Evolutionary conservation across 768 basidiomycete species (phyloP).

Genomic region (Boletus sp.): DNA sequence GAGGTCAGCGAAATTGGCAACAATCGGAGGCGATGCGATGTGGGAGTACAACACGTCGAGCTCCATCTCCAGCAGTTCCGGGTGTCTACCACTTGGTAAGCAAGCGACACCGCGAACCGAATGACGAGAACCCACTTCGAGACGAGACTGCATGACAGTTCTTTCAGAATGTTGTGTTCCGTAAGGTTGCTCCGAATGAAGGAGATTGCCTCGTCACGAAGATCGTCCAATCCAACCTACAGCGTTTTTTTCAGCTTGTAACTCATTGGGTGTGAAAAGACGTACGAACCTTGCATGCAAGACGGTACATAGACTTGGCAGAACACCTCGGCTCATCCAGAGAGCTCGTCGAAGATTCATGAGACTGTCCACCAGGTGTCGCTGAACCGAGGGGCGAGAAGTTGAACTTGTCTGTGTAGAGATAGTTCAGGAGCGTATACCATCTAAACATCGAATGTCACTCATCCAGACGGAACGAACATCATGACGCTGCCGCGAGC

Average conservation of each 20-base stretch:
- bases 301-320: conserved; percentile 45
- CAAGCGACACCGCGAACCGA: background rate
- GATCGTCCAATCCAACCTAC: conserved; percentile 20
- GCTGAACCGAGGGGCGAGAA: conserved; percentile 31
- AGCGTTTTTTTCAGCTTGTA: background rate
- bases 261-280: too few relatives aligned
- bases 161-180: conserved; percentile 23
- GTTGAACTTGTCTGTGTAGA: conserved; percentile 34
- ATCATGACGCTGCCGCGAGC: background rate
- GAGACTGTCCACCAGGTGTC: background rate
- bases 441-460: conserved; percentile 23
- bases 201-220: conserved; percentile 15
- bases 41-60: conserved; percentile 18
- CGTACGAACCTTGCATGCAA: conserved; percentile 36
- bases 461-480: background rate
- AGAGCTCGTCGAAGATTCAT: background rate
- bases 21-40: conserved; percentile 16
- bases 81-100: too few relatives aligned
- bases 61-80: conserved; percentile 24
- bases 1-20: conserved; percentile 11
- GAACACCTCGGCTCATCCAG: conserved; percentile 29
- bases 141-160: conserved; percentile 18
- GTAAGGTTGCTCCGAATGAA: conserved; percentile 15
- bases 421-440: conserved; percentile 38
- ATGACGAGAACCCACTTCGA: conserved; percentile 8